phyloP scores from a whole-genome alignment of 108 stramenopile species.

The Seminavis robusta region DNA sequence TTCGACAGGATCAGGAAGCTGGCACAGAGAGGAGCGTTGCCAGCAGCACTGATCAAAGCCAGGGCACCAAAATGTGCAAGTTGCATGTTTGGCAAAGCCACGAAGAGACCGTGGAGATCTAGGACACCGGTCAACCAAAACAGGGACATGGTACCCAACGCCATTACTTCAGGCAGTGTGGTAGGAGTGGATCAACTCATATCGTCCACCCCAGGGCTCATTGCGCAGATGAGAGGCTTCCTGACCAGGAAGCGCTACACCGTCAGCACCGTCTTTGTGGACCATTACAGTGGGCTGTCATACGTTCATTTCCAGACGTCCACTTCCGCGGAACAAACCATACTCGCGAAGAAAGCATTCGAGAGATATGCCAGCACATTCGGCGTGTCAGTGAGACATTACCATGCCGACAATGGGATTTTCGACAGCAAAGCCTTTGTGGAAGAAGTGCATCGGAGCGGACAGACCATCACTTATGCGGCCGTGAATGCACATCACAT shows the following conservation, averaged over 20 bases:
- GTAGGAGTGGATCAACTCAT: constrained; percentile 49
- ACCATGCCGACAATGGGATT: constrained; percentile 60
- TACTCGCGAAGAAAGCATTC: constrained; percentile 38
- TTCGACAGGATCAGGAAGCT: constrained; percentile 16
- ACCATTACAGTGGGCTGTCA: constrained; percentile 13
- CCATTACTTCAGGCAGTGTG: constrained; percentile 33
- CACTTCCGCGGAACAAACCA: constrained; percentile 20
- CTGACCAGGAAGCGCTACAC: constrained; percentile 31
- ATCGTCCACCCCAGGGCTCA: constrained; percentile 37
- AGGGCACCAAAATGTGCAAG: constrained; percentile 23
- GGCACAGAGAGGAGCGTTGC: constrained; percentile 29
- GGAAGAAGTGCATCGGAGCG: constrained; percentile 1
- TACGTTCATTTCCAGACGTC: constrained; percentile 36
- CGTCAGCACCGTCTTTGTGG: constrained; percentile 35
- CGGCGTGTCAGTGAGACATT: constrained; percentile 22
- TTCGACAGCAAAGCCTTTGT: constrained; percentile 28
- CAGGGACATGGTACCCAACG: no score
- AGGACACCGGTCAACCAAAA: constrained; percentile 1
- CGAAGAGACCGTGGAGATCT: constrained; percentile 6
- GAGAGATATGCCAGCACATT: constrained; percentile 14
- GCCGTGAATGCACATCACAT: constrained; percentile 50
- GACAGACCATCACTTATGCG: constrained; percentile 36
- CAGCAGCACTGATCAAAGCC: constrained; percentile 17
- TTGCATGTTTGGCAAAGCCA: constrained; percentile 15
- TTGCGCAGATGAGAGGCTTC: constrained; percentile 41